Conservation (phyloP, 75 land plant genomes). For the Larix kaempferi region DNA sequence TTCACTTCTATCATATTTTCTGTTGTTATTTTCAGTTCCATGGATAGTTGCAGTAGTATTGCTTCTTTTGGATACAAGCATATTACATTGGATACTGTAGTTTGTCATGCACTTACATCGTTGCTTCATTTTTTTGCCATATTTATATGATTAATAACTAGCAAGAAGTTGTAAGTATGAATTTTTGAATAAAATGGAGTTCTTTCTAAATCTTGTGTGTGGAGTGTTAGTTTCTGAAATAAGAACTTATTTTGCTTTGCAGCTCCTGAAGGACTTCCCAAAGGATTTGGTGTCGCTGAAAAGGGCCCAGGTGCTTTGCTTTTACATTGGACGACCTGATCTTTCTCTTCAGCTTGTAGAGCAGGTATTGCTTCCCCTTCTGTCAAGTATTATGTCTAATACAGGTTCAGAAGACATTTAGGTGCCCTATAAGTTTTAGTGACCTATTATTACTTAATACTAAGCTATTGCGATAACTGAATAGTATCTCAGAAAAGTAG, state of each 20-base stretch:
- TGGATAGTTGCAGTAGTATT: too few species aligned
- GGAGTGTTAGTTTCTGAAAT: not conserved
- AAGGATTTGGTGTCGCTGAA: conserved; percentile 81
- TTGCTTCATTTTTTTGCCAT: too few species aligned
- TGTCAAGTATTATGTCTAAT: not conserved
- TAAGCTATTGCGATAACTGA: conserved; percentile 1
- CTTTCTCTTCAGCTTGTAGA: conserved; percentile 60
- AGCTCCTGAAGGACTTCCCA: conserved; percentile 74
- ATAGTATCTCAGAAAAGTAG: not conserved
- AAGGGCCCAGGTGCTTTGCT: conserved; percentile 81
- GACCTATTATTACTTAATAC: not conserved
- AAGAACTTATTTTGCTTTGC: conserved; percentile 17
- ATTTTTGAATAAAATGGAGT: not conserved
- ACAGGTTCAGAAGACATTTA: not conserved
- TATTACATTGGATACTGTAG: too few species aligned
- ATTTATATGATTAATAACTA: too few species aligned
- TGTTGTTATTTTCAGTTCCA: too few species aligned
- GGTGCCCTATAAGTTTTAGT: not conserved
- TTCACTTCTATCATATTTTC: not conserved
- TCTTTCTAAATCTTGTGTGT: not conserved
- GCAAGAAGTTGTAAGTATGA: too few species aligned
- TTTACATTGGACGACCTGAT: conserved; percentile 79
- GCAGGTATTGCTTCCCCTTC: conserved; percentile 40
- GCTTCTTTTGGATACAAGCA: too few species aligned
- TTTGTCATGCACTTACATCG: too few species aligned